A percentile compares a stretch with the other conserved stretches of the same genome.
Evolutionary conservation across 805 yeast species (phyloP).

Genomic region (Cyberlindnera euphorbiiphila): DNA sequence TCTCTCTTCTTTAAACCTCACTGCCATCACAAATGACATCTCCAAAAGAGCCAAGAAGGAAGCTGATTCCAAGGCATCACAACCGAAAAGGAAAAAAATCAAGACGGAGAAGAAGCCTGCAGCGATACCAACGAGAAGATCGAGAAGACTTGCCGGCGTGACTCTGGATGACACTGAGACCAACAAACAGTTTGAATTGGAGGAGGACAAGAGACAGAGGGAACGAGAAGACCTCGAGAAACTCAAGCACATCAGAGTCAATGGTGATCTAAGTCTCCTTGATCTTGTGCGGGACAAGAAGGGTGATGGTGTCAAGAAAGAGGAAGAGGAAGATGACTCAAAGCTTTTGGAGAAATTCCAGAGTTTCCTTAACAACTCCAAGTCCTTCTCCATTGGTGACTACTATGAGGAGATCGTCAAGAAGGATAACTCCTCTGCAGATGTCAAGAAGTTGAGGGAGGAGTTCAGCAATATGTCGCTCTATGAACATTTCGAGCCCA

Average conservation of each 20-base stretch:
- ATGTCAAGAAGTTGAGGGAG: slow-evolving; percentile 45
- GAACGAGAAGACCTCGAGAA: slow-evolving; percentile 41
- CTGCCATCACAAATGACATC: slow-evolving; percentile 51
- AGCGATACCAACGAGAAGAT: slow-evolving; percentile 59
- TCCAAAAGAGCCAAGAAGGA: slow-evolving; percentile 41
- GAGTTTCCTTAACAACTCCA: slow-evolving; percentile 26
- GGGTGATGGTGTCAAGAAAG: slow-evolving; percentile 27
- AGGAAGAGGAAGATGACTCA: slow-evolving; percentile 29
- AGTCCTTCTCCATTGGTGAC: slow-evolving; percentile 60
- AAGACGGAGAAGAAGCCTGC: slow-evolving; percentile 26
- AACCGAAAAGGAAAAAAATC: slow-evolving; percentile 17
- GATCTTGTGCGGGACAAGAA: slow-evolving; percentile 49
- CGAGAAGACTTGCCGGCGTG: slow-evolving; percentile 75
- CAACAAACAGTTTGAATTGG: slow-evolving; percentile 21
- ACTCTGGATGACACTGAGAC: slow-evolving; percentile 46
- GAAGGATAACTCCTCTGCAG: slow-evolving; percentile 34
- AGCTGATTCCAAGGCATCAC: slow-evolving; percentile 16
- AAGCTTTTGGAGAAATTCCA: slow-evolving; percentile 31
- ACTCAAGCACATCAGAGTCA: slow-evolving; percentile 53
- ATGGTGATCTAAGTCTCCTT: slow-evolving; percentile 60
- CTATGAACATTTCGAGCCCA: slow-evolving; percentile 58
- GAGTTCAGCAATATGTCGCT: slow-evolving; percentile 50
- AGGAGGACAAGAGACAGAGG: slow-evolving; percentile 30
- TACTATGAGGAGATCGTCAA: slow-evolving; percentile 53
- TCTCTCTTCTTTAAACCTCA: slow-evolving; percentile 65